Evolutionary conservation across 257 asterid genomes (phyloP).

Genomic region (Echites panduratus): DNA sequence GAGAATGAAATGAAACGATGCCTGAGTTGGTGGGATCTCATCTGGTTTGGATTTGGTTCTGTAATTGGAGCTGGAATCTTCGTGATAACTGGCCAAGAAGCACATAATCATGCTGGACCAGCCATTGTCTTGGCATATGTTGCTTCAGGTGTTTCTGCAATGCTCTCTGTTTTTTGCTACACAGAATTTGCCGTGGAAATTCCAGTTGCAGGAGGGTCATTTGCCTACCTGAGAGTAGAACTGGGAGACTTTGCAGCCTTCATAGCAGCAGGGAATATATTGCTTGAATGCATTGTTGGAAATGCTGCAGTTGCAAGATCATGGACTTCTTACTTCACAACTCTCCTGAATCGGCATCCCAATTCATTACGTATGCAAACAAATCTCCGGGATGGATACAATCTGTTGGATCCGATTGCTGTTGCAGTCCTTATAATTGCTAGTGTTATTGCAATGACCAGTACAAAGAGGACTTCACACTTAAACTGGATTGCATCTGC

Average conservation of each 20-base stretch:
- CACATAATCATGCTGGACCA: constrained; percentile 28
- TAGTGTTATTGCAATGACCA: constrained; percentile 20
- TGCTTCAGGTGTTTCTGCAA: constrained; percentile 29
- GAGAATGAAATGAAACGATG: constrained; percentile 29
- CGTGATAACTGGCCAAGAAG: constrained; percentile 34
- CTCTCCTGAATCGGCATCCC: constrained; percentile 26
- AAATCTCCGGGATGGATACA: constrained; percentile 22
- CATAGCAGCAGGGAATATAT: constrained; percentile 33
- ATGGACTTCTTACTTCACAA: constrained; percentile 37
- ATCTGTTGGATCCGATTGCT: constrained; percentile 34
- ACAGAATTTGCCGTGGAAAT: constrained; percentile 32
- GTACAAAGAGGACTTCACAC: constrained; percentile 24
- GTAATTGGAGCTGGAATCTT: constrained; percentile 38
- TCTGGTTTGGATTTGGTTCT: constrained; percentile 39
- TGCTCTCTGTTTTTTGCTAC: constrained; percentile 28
- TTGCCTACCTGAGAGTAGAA: constrained; percentile 34
- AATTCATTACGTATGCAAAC: constrained; percentile 25
- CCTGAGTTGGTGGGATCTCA: constrained; percentile 33
- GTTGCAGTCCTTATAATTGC: constrained; percentile 19
- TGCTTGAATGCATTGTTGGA: constrained; percentile 26
- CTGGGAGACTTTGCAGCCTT: constrained; percentile 32
- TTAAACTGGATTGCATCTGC: constrained; percentile 30
- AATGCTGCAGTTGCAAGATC: constrained; percentile 34
- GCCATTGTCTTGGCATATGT: constrained; percentile 28
- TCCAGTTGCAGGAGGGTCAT: constrained; percentile 39